These are phyloP conservation scores for Chlorella sp. DNA, from an alignment of 139 green algal genomes.

Conservation along the genomic window DNA sequence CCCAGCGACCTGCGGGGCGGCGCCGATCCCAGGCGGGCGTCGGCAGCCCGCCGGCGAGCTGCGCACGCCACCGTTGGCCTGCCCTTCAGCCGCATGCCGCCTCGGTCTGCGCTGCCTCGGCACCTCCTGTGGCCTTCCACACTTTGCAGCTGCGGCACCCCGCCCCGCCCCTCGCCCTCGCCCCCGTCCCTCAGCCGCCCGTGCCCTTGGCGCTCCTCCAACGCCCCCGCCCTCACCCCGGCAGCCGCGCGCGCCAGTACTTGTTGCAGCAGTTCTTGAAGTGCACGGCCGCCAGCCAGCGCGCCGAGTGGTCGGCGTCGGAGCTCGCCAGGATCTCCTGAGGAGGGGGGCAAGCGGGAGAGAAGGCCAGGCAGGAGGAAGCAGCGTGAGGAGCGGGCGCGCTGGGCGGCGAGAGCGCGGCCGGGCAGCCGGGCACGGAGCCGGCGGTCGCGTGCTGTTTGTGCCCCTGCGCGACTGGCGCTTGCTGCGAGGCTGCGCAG, in stretches of 20 bases:
- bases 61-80: neutral
- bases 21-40: neutral
- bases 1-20: slow-evolving; percentile 56
- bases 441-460: neutral
- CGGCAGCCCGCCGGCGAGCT: too few species aligned
- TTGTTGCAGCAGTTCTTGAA: slow-evolving; percentile 91
- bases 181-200: too few species aligned
- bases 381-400: neutral
- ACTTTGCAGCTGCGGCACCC: too few species aligned
- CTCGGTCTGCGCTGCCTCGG: too few species aligned
- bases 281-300: slow-evolving; percentile 88
- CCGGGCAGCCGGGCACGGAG: neutral
- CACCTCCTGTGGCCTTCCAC: too few species aligned
- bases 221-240: neutral
- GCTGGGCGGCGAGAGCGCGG: neutral
- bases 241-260: slow-evolving; percentile 60
- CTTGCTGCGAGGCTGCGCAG: too few species aligned
- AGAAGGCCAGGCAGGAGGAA: neutral
- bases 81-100: neutral
- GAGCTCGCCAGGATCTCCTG: slow-evolving; percentile 78
- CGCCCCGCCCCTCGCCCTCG: too few species aligned
- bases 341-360: neutral
- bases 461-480: too few species aligned
- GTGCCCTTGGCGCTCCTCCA: too few species aligned
- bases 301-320: slow-evolving; percentile 67